These are phyloP conservation scores for Syzygium syzygioides DNA, from an alignment of 441 rosid genomes.

Conservation along the genomic window DNA sequence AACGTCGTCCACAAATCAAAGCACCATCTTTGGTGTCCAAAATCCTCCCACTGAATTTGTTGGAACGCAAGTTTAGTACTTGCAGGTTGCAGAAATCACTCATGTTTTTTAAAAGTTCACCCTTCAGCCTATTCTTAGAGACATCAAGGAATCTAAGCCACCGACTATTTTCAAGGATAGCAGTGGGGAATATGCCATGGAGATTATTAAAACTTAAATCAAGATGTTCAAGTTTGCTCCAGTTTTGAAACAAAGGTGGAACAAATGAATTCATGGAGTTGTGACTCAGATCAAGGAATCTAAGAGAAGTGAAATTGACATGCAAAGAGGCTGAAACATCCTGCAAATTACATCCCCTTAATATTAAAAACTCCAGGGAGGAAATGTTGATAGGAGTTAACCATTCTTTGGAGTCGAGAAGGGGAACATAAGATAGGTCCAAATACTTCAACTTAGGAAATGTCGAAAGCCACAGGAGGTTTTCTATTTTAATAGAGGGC, in stretches of 20 bases:
- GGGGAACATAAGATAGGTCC: background rate
- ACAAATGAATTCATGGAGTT: background rate
- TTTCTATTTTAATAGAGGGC: background rate
- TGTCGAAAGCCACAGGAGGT: rapidly evolving
- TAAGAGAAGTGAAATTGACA: background rate
- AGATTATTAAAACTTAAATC: background rate
- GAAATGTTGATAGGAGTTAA: background rate
- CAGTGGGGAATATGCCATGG: rapidly evolving
- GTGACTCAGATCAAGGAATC: background rate
- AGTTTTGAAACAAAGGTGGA: background rate
- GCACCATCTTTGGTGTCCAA: too few relatives aligned
- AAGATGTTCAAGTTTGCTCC: background rate
- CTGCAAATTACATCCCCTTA: background rate
- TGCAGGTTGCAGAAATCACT: background rate
- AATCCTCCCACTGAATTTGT: background rate
- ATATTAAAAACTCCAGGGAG: background rate
- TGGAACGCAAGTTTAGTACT: background rate
- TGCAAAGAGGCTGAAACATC: background rate
- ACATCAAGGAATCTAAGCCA: background rate
- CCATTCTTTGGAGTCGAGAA: rapidly evolving
- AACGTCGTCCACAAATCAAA: too few relatives aligned
- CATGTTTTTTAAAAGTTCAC: background rate
- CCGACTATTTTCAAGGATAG: background rate
- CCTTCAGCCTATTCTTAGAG: background rate
- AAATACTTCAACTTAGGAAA: background rate